phyloP scores from a whole-genome alignment of 2,329 filamentous ascomycete genomes.

The Hymenoscyphus occultus region DNA sequence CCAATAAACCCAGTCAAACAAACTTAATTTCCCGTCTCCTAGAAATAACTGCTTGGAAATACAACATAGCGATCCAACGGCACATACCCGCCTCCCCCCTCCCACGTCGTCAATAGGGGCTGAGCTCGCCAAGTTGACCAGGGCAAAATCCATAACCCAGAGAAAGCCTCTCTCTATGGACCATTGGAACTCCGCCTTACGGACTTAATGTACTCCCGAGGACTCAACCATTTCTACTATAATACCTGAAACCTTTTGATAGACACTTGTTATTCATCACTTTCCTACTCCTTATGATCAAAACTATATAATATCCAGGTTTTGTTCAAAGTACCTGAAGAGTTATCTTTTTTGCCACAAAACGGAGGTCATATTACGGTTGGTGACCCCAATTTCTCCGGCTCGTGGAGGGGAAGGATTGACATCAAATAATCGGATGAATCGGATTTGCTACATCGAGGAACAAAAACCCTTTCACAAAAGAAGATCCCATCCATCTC shows the following conservation, averaged over 20 bases:
- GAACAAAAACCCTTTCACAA: background rate
- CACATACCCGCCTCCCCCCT: background rate
- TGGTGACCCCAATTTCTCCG: background rate
- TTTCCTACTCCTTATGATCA: background rate
- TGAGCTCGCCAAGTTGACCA: constrained; percentile 3
- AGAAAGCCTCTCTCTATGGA: background rate
- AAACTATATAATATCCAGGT: background rate
- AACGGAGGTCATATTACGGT: background rate
- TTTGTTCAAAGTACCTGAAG: background rate
- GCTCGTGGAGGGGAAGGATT: background rate
- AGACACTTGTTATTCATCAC: background rate
- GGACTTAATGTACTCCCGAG: background rate
- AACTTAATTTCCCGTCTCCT: background rate
- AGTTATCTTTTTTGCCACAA: background rate
- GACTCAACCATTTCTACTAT: background rate
- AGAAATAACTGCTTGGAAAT: background rate
- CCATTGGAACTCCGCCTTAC: background rate
- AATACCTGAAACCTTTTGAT: background rate
- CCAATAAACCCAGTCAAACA: background rate
- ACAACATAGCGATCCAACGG: constrained; percentile 4
- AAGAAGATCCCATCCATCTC: background rate
- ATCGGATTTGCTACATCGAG: background rate
- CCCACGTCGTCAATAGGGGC: constrained; percentile 1
- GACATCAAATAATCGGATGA: background rate
- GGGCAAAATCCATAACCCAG: background rate